Evolutionary conservation across 495 filamentous ascomycete species (phyloP), one percentile per base, ranked within the genome.

Genomic region (Aspergillus sparsus): DNA sequence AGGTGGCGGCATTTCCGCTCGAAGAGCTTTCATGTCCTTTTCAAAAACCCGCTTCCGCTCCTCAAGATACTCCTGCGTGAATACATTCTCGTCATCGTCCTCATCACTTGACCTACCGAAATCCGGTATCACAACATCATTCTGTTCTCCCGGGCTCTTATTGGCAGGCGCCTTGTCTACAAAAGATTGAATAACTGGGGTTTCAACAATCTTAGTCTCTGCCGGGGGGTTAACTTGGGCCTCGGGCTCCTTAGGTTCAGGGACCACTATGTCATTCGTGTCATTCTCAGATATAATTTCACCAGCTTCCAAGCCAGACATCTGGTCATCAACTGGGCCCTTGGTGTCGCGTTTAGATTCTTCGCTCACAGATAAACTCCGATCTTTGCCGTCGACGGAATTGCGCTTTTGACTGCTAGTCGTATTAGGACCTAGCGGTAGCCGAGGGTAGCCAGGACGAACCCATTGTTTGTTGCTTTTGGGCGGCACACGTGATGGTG

Each of bases 401-500:
- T 60, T 80, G 10, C 80, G 65, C 68, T 75, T 60, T 59, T 72
- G 46, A 60, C 75, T 57, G 61, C 74, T 39, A 31, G 46, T 46
- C 55, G 77, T 60, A 76, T 64, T 57, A 16, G 62, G 62, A 16
- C 61, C 49, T 3, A 71, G 58, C 3, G 70, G 68, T 0, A 66
- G 67, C 37, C 73, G 71, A 35, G 55, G 62, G 45, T 74, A 79
- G 15, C 70, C 74, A 6, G 85, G 80, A 50, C 85, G 86, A 55
- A 84, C 79, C 85, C 85, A 88, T 66, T 83, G 83, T 55, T 86
- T 87, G 59, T 80, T 85, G 63, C 55, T 66, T 57, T 73, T 83
- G 39, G 64, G 72, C 37, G 66, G 61, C n/a, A 75, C 74, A 9
- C 75, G 69, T 3, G 69, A 68, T 18, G 68, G 66, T 36, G 63